Base-by-base conservation (phyloP, 371 early-diverging fungal species). In the Haplosporangium sp. region DNA sequence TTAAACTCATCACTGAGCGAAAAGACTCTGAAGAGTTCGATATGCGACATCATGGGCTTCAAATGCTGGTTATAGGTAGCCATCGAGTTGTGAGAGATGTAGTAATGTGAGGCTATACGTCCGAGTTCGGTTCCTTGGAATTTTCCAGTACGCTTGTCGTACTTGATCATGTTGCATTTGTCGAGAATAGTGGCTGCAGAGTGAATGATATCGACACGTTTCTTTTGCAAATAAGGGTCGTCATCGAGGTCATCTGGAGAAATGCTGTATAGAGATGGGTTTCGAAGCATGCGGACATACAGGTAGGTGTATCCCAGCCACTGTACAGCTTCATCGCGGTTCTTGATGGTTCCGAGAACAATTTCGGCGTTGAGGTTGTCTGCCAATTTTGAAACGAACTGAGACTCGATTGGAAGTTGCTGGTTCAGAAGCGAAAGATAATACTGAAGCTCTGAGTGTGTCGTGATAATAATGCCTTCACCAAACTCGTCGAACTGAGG, bases 281-380 rank as follows among this genome's bases (percentile, higher is more conserved):
- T 94, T 20, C 95, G 89, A 65, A 94, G 85, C 98, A 99, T 98
- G 67, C 99, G 92, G 17, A 99, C 95, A 83, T 96, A 97, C 63
- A 99, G 86, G 84, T 99, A 99, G 5, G 99, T 97, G 84, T 96
- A 96, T 37, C 96, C 96, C 34, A 99, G 86, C 99, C 99, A 99
- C 69, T 94, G 89, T 0, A 97, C 95, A 0, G 98, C 99, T 47
- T 99, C 99, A 57, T 95, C 93, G 11, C 97, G 91, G 83, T 89
- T 94, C 62, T 94, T 91, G 67, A 99, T 92, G 0, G 93, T 92
- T 4, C 98, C 97, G 55, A 98, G 83, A n/a, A 96, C 96, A 61
- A 99, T 94, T 85, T 99, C 99, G 0, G 99, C 97, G 78, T 98
- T 98, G 64, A 99, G 85, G 56, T 92, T 91, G 83, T 99, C 99